Evolutionary conservation across 352 stramenopile species (phyloP), one percentile per base, ranked within the genome.

Genomic region (Thalassiosira hispida): DNA sequence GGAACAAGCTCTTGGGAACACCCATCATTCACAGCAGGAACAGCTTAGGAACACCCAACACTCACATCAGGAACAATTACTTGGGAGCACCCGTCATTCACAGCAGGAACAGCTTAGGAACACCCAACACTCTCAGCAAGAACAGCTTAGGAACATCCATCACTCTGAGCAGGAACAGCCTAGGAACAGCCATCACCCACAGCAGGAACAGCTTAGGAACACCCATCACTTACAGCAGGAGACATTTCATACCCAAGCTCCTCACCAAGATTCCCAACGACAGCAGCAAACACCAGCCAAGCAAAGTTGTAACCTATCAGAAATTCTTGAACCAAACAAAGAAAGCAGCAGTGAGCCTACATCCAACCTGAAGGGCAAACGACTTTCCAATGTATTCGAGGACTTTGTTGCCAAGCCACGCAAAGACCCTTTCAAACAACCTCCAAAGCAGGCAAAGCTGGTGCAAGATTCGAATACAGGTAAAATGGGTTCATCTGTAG

Each of bases 381-480:
- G 61, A 27, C 27, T 73, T 18, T 51, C 49, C 53, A 23, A 73
- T 59, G 2, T 63, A 31, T 63, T 52, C n/a, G 56, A 65, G 33
- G 22, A 46, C 8, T 52, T 65, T 67, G 31, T 12, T 38, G 23
- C 49, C 6, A 68, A n/a, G 1, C 40, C 60, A 56, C 20, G 38
- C 38, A 68, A 65, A 38, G n/a, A 29, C 29, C 40, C 51, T 33
- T 73, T 65, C 51, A 63, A 63, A 14, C 52, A 65, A 53, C 27
- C 64, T 52, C 51, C 49, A 18, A 64, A 35, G 51, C 65, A 65
- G 33, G 22, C 65, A 42, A 73, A 61, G 35, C 35, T 73, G 4
- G 35, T 73, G 23, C 65, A 51, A 55, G 51, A 73, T 63, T 73
- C 65, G 18, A 51, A 1, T 9, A 73, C 65, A 16, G 49, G 49